Evolutionary conservation across 2,329 filamentous ascomycete species (phyloP), one percentile per base, ranked within the genome.

Genomic region (Neurospora crassa): DNA sequence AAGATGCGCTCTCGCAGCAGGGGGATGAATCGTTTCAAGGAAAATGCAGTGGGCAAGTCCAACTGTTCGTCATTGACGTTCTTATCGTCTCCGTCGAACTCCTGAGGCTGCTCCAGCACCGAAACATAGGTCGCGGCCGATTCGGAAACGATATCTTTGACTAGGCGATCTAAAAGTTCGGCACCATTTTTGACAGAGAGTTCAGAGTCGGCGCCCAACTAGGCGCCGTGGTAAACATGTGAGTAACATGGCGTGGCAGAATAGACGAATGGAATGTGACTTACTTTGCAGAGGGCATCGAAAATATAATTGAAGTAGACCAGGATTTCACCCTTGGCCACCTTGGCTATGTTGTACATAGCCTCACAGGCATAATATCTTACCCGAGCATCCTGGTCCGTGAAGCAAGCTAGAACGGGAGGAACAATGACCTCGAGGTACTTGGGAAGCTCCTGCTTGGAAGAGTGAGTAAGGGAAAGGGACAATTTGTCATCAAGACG

Each of bases 341-440:
- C 96, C 83, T 99, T 99, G 78, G 96, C 94, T 79, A 99, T 99
- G 82, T 99, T 99, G 83, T 99, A 99, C 96, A 99, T 99, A 81
- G 94, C 96, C 84, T 99, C 96, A 82, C 96, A 99, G 34, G 96
- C 96, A 82, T 99, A 99, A 81, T 99, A 99, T 74, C 96, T 89
- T 41, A 98, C 96, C 72, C 96, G 89, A 40, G 96, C 94, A 91
- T 99, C 96, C 84, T 98, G 96, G 77, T 99, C 96, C 71, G 92
- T 93, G 82, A 99, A 99, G 84, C 96, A 99, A 69, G 96, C 96
- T 67, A 99, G 87, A 5, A 99, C 96, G 3, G 96, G 96, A 67
- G 95, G 95, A 0, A 99, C 95, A 76, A 99, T 98, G 77, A 94
- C 91, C 79, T 94, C 91, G 69, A 99, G 87, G 80, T 98, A 97